phyloP scores from a whole-genome alignment of 2,329 filamentous ascomycete genomes.

The Aspergillus pseudoterreus region DNA sequence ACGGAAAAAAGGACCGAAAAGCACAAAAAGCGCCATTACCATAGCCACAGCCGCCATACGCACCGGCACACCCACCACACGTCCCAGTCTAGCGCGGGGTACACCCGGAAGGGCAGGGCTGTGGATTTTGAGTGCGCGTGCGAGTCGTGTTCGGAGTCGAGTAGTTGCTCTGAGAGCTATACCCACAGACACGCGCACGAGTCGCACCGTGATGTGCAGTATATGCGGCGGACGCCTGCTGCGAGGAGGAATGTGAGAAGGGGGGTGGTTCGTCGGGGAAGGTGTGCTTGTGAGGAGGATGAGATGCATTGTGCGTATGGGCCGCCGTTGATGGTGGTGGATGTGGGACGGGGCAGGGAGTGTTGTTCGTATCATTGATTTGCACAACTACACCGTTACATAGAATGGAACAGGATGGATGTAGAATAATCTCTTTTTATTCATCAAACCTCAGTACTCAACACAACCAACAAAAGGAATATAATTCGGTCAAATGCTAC shows the following conservation, averaged over 20 bases:
- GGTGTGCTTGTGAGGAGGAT: neutral
- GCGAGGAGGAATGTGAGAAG: neutral
- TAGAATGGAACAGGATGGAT: too few species aligned
- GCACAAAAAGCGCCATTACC: neutral
- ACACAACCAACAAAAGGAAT: slow-evolving; percentile 23
- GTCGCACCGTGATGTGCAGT: neutral
- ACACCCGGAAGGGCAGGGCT: neutral
- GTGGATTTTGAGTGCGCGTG: neutral
- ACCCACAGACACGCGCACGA: neutral
- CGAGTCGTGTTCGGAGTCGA: neutral
- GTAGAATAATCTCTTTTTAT: slow-evolving; percentile 11
- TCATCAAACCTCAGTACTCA: slow-evolving; percentile 17
- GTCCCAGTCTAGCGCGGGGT: neutral
- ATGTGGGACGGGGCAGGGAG: neutral
- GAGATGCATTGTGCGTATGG: neutral
- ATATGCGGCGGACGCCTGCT: neutral
- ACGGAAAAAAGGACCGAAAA: neutral
- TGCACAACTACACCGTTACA: too few species aligned
- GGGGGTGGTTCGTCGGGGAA: neutral
- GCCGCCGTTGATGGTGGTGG: neutral
- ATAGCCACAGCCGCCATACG: neutral
- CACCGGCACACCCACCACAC: neutral
- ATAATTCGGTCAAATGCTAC: slow-evolving; percentile 36
- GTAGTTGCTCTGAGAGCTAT: neutral
- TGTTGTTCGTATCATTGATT: neutral